Conservation (phyloP, 176 grass and related monocot species). For the Elymus sibiricus region DNA sequence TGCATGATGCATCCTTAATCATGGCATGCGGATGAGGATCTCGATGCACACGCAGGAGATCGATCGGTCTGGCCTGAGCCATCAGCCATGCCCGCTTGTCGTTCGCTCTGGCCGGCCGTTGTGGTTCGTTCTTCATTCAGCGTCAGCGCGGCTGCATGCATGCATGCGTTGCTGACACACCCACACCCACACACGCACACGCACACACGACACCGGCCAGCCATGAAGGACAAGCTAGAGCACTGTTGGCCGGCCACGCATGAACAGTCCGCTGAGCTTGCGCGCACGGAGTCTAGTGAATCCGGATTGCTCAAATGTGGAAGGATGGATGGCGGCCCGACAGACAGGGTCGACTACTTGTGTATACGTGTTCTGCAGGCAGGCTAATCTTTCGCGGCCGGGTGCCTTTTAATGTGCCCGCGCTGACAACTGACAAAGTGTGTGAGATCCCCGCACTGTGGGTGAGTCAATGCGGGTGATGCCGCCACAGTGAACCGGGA, state of each 20-base stretch:
- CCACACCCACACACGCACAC: no score
- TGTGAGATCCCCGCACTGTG: constrained; percentile 28
- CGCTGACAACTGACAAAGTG: neutral
- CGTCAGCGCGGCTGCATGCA: neutral
- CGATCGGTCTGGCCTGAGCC: neutral
- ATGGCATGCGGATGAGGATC: neutral
- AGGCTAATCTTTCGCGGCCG: constrained; percentile 3
- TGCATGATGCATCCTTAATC: neutral
- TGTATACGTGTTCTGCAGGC: neutral
- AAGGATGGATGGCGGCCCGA: constrained; percentile 7
- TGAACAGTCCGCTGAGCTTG: neutral
- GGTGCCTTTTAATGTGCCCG: constrained; percentile 24
- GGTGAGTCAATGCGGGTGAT: constrained; percentile 43
- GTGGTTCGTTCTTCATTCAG: constrained; percentile 4
- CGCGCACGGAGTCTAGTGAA: neutral
- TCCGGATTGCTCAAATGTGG: constrained; percentile 18
- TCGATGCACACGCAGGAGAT: neutral
- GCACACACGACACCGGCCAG: neutral
- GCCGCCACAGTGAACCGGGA: constrained; percentile 27
- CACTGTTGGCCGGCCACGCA: neutral
- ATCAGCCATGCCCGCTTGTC: neutral
- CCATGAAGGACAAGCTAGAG: neutral
- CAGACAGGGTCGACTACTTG: neutral
- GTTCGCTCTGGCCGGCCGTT: neutral
- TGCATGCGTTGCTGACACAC: neutral